Percentiles rank a stretch among this genome's conserved stretches.
These are phyloP conservation scores for Quercus parvula DNA, from an alignment of 306 rosid genomes.

Conservation along the genomic window DNA sequence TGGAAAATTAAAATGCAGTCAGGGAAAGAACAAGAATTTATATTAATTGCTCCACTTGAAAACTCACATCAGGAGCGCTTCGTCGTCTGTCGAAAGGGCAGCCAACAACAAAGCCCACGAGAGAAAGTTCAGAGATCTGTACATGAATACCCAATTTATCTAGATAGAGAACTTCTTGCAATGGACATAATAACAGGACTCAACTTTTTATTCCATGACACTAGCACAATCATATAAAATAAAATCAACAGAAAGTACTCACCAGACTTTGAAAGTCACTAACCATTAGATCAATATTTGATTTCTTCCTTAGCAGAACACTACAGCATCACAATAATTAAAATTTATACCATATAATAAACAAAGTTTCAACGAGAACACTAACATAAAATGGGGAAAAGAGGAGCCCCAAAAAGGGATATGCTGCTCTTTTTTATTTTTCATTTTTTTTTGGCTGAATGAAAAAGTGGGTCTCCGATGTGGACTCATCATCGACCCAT, in stretches of 20 bases:
- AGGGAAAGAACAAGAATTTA: neutral
- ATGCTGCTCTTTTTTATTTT: too few species aligned
- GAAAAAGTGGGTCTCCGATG: too few species aligned
- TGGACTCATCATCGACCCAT: too few species aligned
- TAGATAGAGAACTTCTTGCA: neutral
- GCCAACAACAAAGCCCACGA: slow-evolving; percentile 75
- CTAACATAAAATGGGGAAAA: neutral
- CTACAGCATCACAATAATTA: slow-evolving; percentile 29
- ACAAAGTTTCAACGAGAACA: neutral
- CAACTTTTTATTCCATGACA: neutral
- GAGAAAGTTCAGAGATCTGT: slow-evolving; percentile 63
- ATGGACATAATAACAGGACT: neutral
- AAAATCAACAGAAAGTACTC: slow-evolving; percentile 15
- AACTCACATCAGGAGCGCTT: slow-evolving; percentile 39
- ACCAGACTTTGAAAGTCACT: slow-evolving; percentile 63
- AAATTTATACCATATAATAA: neutral
- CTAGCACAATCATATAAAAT: neutral
- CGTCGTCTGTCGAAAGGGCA: slow-evolving; percentile 37
- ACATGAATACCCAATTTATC: slow-evolving; percentile 2
- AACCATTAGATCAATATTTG: slow-evolving; percentile 49
- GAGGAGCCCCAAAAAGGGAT: neutral
- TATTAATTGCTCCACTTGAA: slow-evolving; percentile 2
- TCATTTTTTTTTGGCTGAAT: too few species aligned
- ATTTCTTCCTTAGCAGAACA: slow-evolving; percentile 68
- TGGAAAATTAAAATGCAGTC: neutral